phyloP scores from a whole-genome alignment of 2,329 filamentous ascomycete genomes.

The Penicillium aurantiogriseum region DNA sequence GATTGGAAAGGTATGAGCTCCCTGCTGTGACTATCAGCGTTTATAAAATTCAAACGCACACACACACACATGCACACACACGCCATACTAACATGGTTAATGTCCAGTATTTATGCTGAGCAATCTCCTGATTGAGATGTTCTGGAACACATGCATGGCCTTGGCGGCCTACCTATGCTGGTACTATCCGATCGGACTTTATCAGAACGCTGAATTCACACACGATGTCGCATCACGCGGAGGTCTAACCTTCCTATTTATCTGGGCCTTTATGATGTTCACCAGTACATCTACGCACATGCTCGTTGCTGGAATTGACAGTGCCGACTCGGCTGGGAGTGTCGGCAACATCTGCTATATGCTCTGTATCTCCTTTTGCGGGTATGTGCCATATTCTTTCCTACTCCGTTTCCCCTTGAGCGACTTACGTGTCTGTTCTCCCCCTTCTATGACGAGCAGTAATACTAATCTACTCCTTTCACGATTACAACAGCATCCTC shows the following conservation, averaged over 20 bases:
- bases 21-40: neutral
- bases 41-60: neutral
- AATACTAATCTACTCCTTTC: neutral
- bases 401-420: neutral
- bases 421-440: neutral
- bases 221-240: slow-evolving; percentile 50
- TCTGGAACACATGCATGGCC: slow-evolving; percentile 60
- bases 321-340: slow-evolving; percentile 31
- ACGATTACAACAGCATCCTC: neutral
- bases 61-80: neutral
- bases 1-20: slow-evolving; percentile 55
- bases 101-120: slow-evolving; percentile 59
- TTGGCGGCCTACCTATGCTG: slow-evolving; percentile 59
- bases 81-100: neutral
- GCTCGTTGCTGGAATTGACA: slow-evolving; percentile 53
- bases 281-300: slow-evolving; percentile 68
- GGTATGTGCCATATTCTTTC: neutral
- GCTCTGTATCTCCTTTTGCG: neutral
- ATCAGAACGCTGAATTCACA: slow-evolving; percentile 33
- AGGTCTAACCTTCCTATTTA: slow-evolving; percentile 61
- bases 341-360: neutral
- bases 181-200: slow-evolving; percentile 59
- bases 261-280: slow-evolving; percentile 65
- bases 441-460: neutral
- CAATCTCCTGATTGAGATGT: slow-evolving; percentile 68